phyloP scores from a whole-genome alignment of 176 grass and related monocot genomes.

The Carex kokanica region DNA sequence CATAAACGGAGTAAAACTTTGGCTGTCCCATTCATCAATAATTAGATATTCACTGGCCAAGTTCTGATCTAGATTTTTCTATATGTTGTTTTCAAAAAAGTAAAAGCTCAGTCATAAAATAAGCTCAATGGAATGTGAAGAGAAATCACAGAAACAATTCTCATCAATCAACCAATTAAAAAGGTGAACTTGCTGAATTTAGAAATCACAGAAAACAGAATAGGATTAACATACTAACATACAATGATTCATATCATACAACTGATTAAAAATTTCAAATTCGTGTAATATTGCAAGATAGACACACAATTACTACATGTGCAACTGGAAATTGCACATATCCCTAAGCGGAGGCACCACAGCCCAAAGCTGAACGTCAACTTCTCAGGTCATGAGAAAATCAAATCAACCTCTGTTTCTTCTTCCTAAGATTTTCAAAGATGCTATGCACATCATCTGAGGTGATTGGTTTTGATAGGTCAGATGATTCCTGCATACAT shows the following conservation, averaged over 20 bases:
- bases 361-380: background rate
- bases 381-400: background rate
- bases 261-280: background rate
- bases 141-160: background rate
- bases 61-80: background rate
- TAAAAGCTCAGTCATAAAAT: background rate
- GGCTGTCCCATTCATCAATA: background rate
- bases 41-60: background rate
- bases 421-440: conserved; percentile 95
- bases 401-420: conserved; percentile 78
- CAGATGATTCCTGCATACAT: conserved; percentile 58
- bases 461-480: conserved; percentile 70
- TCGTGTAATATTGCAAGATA: background rate
- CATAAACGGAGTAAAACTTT: background rate
- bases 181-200: background rate
- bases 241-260: background rate
- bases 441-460: conserved; percentile 68
- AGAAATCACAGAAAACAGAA: background rate
- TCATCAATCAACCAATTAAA: background rate
- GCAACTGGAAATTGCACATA: conserved; percentile 11
- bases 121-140: background rate
- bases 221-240: background rate
- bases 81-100: background rate
- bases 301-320: background rate
- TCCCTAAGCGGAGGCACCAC: background rate